A percentile compares a stretch with the other conserved stretches of the same genome.
Evolutionary conservation across 2,329 filamentous ascomycete species (phyloP).

Genomic region (Trichoderma sp.): DNA sequence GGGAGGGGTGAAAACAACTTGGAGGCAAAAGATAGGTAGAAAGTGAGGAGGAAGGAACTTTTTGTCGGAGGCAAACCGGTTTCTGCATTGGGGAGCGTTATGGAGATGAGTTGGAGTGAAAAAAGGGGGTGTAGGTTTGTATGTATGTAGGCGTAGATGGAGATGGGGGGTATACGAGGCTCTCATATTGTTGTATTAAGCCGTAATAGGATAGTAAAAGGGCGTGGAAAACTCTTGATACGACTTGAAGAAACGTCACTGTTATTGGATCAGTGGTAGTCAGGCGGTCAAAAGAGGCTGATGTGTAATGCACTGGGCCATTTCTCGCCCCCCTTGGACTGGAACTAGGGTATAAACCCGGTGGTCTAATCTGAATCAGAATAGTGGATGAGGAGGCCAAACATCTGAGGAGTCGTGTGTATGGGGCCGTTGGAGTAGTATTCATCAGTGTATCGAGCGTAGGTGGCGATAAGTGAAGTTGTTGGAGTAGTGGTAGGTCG

Average conservation of each 20-base stretch:
- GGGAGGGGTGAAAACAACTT: background rate
- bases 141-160: background rate
- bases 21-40: background rate
- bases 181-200: background rate
- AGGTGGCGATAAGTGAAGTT: background rate
- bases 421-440: background rate
- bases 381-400: background rate
- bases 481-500: background rate
- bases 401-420: background rate
- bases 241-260: background rate
- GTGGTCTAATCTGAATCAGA: background rate
- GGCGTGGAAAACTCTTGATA: background rate
- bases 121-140: background rate
- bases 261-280: background rate
- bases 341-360: background rate
- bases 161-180: background rate
- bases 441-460: background rate
- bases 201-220: background rate
- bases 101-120: background rate
- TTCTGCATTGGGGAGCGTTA: background rate
- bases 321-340: background rate
- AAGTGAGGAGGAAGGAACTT: conserved; percentile 7
- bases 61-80: conserved; percentile 3
- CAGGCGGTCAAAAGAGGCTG: background rate
- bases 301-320: background rate